Evolutionary conservation across 306 rosid genomes (phyloP).

Genomic region (Alnus glutinosa): DNA sequence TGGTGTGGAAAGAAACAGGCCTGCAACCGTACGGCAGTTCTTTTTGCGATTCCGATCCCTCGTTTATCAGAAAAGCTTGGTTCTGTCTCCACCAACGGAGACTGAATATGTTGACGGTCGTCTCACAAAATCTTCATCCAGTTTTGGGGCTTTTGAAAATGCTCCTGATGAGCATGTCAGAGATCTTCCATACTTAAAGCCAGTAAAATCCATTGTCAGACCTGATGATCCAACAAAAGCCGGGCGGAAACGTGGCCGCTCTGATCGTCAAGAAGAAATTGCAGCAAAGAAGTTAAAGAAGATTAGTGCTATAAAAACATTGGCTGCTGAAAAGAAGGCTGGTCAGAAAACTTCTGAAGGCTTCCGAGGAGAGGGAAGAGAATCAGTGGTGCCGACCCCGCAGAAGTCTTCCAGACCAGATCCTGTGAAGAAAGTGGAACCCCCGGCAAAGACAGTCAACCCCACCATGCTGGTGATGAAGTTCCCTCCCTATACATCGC

Average conservation of each 20-base stretch:
- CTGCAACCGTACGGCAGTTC: constrained; percentile 52
- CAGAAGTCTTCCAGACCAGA: constrained; percentile 43
- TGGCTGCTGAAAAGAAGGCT: constrained; percentile 64
- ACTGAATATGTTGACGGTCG: constrained; percentile 50
- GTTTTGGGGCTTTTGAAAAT: constrained; percentile 40
- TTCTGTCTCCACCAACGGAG: constrained; percentile 57
- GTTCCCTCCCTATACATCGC: constrained; percentile 87
- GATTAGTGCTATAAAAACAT: constrained; percentile 60
- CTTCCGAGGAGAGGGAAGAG: constrained; percentile 58
- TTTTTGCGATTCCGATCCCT: constrained; percentile 81
- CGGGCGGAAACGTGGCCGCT: constrained; percentile 80
- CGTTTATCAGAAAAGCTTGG: constrained; percentile 80
- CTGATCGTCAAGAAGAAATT: constrained; percentile 94
- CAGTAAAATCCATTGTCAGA: constrained; percentile 62
- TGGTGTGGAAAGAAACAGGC: constrained; percentile 55
- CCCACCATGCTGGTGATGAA: constrained; percentile 87
- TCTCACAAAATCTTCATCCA: constrained; percentile 37
- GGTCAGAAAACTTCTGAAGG: constrained; percentile 53
- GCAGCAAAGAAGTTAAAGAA: constrained; percentile 83
- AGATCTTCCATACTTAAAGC: constrained; percentile 47
- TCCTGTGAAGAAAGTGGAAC: constrained; percentile 43
- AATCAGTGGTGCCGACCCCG: constrained; percentile 40
- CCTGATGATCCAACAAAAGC: constrained; percentile 67
- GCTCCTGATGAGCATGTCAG: constrained; percentile 45
- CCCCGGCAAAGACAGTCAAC: constrained; percentile 49